Evolutionary conservation across 345 rosid species (phyloP), one percentile per base, ranked within the genome.

Genomic region (Noccaea caerulescens): DNA sequence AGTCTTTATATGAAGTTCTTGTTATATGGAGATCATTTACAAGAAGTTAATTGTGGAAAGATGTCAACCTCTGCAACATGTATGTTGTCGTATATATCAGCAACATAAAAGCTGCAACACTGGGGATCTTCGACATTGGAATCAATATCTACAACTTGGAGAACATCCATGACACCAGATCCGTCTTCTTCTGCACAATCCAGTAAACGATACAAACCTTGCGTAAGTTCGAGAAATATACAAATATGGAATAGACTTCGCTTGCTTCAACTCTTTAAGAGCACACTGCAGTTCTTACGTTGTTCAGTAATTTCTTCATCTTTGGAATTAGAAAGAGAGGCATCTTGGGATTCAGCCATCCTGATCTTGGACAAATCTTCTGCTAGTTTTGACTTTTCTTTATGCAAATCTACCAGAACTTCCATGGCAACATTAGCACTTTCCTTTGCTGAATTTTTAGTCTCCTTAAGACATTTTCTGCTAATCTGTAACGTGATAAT

Each of bases 291-390:
- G 63, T 79, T 77, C 60, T 46, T 58, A 41, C 72, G 59, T 46
- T 71, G 70, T 8, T 78, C 59, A 45, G 62, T 52, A 3, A 55
- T 33, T 33, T 79, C 77, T 38, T 66, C 77, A 58, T 57, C 85
- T 63, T 70, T 79, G 59, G 63, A 30, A 7, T 39, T 74, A 54
- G 84, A 76, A 63, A 73, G 69, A 75, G 49, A 37, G 13, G 67
- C 73, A 45, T 73, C 76, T 57, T 58, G 80, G 37, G 80, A 46
- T 61, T 85, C 97, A 36, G 43, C 88, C 88, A 91, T 82, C 82
- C 77, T 86, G 68, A 87, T 82, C 80, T 82, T 89, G 44, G 97
- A 89, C 62, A 85, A 58, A 70, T 82, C 97, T 75, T 88, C 87
- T 14, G 84, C 95, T 76, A 94, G 79, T 75, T 78, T 77, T 20